Conservation (phyloP, 768 basidiomycete genomes). For the Suillus lakei region DNA sequence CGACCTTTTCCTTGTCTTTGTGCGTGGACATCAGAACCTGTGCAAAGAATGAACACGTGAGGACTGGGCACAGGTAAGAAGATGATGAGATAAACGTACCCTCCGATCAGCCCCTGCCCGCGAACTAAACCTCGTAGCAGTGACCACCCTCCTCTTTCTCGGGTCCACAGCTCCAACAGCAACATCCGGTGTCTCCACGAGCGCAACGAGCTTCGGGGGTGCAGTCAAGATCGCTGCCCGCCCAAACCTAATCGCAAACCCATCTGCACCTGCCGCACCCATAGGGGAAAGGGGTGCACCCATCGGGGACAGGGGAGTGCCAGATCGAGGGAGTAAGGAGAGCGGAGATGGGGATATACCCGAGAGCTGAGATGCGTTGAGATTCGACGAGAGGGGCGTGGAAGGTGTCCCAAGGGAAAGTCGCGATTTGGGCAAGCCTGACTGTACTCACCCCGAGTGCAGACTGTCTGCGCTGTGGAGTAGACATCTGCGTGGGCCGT, state of each 20-base stretch:
- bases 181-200: slow-evolving; percentile 87
- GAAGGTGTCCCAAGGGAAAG: slow-evolving; percentile 46
- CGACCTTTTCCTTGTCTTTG: slow-evolving; percentile 52
- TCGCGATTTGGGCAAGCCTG: slow-evolving; percentile 45
- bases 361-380: not conserved
- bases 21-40: slow-evolving; percentile 89
- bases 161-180: slow-evolving; percentile 91
- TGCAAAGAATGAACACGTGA: not conserved
- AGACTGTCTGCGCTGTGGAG: slow-evolving; percentile 45
- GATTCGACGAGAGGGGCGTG: slow-evolving; percentile 42
- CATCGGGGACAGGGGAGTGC: slow-evolving; percentile 38
- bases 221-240: slow-evolving; percentile 79
- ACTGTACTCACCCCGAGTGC: slow-evolving; percentile 28
- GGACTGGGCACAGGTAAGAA: not conserved
- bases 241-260: slow-evolving; percentile 59
- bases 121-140: slow-evolving; percentile 87
- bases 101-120: slow-evolving; percentile 80
- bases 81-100: slow-evolving; percentile 49
- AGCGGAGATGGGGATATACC: slow-evolving; percentile 10
- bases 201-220: slow-evolving; percentile 80
- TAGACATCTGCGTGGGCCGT: slow-evolving; percentile 55
- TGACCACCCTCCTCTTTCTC: slow-evolving; percentile 80
- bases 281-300: slow-evolving; percentile 30
- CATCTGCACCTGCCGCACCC: slow-evolving; percentile 29
- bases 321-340: slow-evolving; percentile 34